Evolutionary conservation across 306 rosid species (phyloP).

Genomic region (Argentina anserina): DNA sequence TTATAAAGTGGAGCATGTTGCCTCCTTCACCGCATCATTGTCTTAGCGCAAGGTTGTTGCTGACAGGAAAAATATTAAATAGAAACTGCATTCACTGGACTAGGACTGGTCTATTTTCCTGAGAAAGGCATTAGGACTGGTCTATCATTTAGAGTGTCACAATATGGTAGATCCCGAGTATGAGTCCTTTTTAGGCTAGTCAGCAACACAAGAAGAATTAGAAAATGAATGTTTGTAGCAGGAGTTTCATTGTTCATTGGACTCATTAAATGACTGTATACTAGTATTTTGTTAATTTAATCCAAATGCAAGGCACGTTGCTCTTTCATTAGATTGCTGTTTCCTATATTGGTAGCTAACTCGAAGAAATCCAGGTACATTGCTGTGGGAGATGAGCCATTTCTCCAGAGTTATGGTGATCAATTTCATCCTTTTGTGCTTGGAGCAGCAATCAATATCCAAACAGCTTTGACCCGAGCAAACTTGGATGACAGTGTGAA

Average conservation of each 20-base stretch:
- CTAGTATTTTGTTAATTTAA: background rate
- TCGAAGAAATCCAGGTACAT: slow-evolving; percentile 53
- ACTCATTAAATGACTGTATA: background rate
- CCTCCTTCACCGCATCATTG: background rate
- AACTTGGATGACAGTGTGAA: slow-evolving; percentile 63
- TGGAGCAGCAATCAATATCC: slow-evolving; percentile 78
- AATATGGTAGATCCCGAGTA: background rate
- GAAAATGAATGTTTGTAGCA: background rate
- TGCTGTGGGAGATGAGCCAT: slow-evolving; percentile 90
- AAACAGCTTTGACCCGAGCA: slow-evolving; percentile 57
- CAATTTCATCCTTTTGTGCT: slow-evolving; percentile 65
- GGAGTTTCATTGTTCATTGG: background rate
- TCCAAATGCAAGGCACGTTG: slow-evolving; percentile 10
- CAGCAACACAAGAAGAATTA: background rate
- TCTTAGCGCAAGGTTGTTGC: background rate
- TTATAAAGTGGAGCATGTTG: slow-evolving; percentile 2
- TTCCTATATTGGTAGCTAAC: slow-evolving; percentile 28
- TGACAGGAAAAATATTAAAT: background rate
- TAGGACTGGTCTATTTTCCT: background rate
- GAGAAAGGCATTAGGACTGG: background rate
- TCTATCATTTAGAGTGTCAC: background rate
- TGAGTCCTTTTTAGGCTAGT: background rate
- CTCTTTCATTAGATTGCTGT: slow-evolving; percentile 3
- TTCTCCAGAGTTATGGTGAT: slow-evolving; percentile 65
- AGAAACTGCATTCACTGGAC: background rate